Conservation (phyloP, 306 rosid species). For the Prinsepia uniflora region DNA sequence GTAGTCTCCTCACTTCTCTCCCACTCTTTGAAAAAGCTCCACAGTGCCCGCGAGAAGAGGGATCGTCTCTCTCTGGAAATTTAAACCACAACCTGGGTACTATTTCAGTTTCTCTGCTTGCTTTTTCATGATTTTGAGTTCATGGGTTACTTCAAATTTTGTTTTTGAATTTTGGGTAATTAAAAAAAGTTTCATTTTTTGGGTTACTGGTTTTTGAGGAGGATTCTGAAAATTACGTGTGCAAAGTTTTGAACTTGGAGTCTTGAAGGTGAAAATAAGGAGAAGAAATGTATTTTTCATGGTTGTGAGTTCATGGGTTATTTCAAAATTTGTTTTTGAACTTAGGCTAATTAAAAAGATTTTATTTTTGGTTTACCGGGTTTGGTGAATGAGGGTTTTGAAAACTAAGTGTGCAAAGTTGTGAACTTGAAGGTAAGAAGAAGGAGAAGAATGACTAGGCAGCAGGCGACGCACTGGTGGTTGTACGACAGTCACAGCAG, state of each 20-base stretch:
- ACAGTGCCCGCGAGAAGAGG: background rate
- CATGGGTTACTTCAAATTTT: background rate
- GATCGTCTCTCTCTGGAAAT: background rate
- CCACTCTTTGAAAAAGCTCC: background rate
- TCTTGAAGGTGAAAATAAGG: slow-evolving; percentile 12
- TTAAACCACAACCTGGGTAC: background rate
- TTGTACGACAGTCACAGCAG: slow-evolving; percentile 56
- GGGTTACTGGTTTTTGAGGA: background rate
- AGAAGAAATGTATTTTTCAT: slow-evolving; percentile 15
- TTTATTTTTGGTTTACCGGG: background rate
- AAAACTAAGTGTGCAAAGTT: background rate
- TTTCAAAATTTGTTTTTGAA: background rate
- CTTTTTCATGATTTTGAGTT: background rate
- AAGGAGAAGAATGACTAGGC: slow-evolving; percentile 31
- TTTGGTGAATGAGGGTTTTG: background rate
- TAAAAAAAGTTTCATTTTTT: background rate
- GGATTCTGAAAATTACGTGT: background rate
- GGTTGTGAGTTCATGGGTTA: background rate
- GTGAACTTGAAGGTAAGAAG: slow-evolving; percentile 4
- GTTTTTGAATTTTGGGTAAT: background rate
- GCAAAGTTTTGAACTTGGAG: background rate
- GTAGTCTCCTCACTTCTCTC: background rate
- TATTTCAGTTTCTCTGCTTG: background rate
- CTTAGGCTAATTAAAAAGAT: background rate
- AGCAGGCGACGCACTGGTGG: slow-evolving; percentile 55